Percentiles rank a stretch among this genome's conserved stretches.
Evolutionary conservation across 2,329 filamentous ascomycete species (phyloP).

Genomic region (Zasmidium angulare): DNA sequence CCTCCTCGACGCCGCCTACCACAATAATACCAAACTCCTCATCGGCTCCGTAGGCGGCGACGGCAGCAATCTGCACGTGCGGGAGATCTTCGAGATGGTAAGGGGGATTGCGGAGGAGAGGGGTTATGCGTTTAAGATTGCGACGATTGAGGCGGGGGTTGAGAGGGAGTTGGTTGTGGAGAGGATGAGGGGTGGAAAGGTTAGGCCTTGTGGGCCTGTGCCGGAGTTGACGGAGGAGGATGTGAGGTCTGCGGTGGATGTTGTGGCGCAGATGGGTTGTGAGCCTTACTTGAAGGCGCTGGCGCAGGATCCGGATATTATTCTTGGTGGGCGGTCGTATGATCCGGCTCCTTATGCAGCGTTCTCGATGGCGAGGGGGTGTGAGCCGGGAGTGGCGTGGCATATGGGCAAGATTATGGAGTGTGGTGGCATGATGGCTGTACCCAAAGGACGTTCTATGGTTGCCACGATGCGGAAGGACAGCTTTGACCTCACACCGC

Average conservation of each 20-base stretch:
- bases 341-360: constrained; percentile 10
- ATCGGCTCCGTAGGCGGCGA: constrained; percentile 51
- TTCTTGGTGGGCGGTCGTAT: constrained; percentile 8
- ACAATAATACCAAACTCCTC: constrained; percentile 41
- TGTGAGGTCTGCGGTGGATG: neutral
- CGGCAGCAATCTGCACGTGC: constrained; percentile 48
- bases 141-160: neutral
- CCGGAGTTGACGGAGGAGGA: constrained; percentile 14
- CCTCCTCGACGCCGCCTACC: constrained; percentile 36
- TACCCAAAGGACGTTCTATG: constrained; percentile 43
- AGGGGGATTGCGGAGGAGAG: constrained; percentile 28
- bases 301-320: constrained; percentile 5
- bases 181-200: neutral
- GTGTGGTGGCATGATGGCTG: constrained; percentile 50
- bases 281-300: constrained; percentile 11
- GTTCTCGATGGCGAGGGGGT: constrained; percentile 1
- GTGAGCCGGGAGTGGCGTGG: constrained; percentile 1
- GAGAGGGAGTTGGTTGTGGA: neutral
- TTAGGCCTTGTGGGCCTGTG: neutral
- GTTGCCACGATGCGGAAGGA: constrained; percentile 37
- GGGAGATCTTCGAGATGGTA: constrained; percentile 43
- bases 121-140: neutral
- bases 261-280: constrained; percentile 13
- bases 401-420: constrained; percentile 61
- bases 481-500: constrained; percentile 52